These are phyloP conservation scores for Asterella californica DNA, from an alignment of 225 moss, liverwort and hornwort species.

Conservation along the genomic window DNA sequence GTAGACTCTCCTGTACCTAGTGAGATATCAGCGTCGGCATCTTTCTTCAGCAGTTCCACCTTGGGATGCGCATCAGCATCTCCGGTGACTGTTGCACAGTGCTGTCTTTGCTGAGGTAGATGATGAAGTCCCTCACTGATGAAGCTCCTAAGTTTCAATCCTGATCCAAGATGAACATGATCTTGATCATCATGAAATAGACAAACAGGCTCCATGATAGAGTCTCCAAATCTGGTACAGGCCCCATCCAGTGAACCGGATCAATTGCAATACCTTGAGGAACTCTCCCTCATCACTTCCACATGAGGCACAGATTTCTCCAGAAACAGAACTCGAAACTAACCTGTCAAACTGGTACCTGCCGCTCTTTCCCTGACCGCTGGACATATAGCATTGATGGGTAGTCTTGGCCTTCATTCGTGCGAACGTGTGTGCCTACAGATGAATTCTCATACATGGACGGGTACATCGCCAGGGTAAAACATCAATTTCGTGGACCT, in stretches of 20 bases:
- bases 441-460: too few relatives aligned
- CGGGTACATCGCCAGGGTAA: too few relatives aligned
- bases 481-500: too few relatives aligned
- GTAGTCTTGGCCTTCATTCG: too few relatives aligned
- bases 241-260: not conserved
- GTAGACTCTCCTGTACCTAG: not conserved
- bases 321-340: not conserved
- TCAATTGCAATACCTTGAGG: not conserved
- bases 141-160: slow-evolving; percentile 6
- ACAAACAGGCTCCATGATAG: slow-evolving; percentile 6
- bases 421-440: too few relatives aligned
- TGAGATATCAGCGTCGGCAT: not conserved
- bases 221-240: not conserved
- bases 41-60: not conserved
- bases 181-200: slow-evolving; percentile 12
- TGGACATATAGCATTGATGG: not conserved
- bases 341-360: not conserved
- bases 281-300: not conserved
- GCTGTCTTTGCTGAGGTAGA: not conserved
- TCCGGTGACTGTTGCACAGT: not conserved
- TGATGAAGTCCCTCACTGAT: slow-evolving; percentile 1
- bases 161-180: slow-evolving; percentile 13
- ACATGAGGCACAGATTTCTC: not conserved
- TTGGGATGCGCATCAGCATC: not conserved
- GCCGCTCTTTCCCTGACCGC: not conserved